Conservation (phyloP, 352 stramenopile genomes). For the Pythium volutum region DNA sequence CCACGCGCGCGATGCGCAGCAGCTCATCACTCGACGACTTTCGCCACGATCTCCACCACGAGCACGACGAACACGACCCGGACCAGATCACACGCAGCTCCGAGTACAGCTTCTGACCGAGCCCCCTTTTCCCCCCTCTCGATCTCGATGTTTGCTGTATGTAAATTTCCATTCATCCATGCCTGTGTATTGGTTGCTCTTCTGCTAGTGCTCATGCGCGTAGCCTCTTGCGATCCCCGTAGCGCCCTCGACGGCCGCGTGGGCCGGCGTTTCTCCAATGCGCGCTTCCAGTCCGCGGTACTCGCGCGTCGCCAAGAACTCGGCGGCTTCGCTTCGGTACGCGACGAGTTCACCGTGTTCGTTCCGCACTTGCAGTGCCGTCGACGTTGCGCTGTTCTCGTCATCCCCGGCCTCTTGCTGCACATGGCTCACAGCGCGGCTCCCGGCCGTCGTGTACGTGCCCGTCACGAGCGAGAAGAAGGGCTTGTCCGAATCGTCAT, state of each 20-base stretch:
- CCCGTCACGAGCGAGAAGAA: conserved; percentile 83
- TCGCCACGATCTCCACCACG: conserved; percentile 27
- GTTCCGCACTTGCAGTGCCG: conserved; percentile 55
- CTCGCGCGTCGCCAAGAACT: conserved; percentile 68
- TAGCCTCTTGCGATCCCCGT: conserved; percentile 80
- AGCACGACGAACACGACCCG: conserved; percentile 13
- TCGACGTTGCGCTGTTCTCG: conserved; percentile 27
- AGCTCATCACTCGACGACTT: conserved; percentile 30
- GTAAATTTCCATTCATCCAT: background rate
- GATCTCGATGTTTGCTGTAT: background rate
- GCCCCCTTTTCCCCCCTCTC: background rate
- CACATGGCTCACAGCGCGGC: conserved; percentile 17
- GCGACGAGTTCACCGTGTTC: conserved; percentile 47
- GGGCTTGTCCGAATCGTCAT: conserved; percentile 50
- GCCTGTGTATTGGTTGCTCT: background rate
- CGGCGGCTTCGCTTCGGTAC: conserved; percentile 70
- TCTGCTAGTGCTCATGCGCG: conserved; percentile 47
- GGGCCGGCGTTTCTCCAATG: conserved; percentile 74
- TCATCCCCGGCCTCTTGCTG: conserved; percentile 20
- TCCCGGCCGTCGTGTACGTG: conserved; percentile 55
- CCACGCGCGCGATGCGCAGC: conserved; percentile 6
- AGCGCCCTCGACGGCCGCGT: conserved; percentile 69
- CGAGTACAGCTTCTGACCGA: conserved; percentile 24
- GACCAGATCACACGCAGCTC: conserved; percentile 23
- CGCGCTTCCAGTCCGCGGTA: conserved; percentile 80